Evolutionary conservation across 768 basidiomycete genomes (phyloP), one percentile per base, ranked within the genome.

Genomic region (Crassisporium funariophilum): DNA sequence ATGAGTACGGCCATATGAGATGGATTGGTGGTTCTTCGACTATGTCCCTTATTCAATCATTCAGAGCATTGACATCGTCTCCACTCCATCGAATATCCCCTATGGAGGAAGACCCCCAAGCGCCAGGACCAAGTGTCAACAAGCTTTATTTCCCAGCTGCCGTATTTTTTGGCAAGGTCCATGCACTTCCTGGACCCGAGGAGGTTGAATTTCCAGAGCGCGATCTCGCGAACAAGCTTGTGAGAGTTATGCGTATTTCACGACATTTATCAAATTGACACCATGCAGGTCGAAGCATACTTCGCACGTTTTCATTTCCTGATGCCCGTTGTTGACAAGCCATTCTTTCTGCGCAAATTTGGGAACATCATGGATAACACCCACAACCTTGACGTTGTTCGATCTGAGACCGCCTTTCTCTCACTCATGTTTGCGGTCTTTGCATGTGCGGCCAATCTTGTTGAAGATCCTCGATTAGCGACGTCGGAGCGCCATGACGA

Each of bases 21-120:
- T 93, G 91, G 91, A 92, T 93, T 56, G 91, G 91, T 33, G 88
- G 90, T 42, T 92, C 91, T 4, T 92, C 90, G 12, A 90, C 90
- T 16, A 91, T 93, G 91, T 89, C 91, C 5, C 78, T 93, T 56
- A 91, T 93, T 38, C 90, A 92, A 61, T 91, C 89, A 4, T 92
- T 93, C 73, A 82, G 81, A 51, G 81, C 86, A 35, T 68, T 86
- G 52, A 89, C 87, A 17, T 78, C 86, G 35, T 82, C 83, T 22
- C 87, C 86, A 5, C 70, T 87, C 16, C 80, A 86, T 60, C 86
- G 87, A 48, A 79, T 87, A 46, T 91, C 89, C 6, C 88, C 88
- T 27, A 86, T 85, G 82, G 86, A 89, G 52, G 88, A 90, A 57
- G 90, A 91, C 63, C 84, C 88, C 35, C 79, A 78, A 41, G 84